phyloP scores from a whole-genome alignment of 352 stramenopile species.

The Paralagenidium karlingii region DNA sequence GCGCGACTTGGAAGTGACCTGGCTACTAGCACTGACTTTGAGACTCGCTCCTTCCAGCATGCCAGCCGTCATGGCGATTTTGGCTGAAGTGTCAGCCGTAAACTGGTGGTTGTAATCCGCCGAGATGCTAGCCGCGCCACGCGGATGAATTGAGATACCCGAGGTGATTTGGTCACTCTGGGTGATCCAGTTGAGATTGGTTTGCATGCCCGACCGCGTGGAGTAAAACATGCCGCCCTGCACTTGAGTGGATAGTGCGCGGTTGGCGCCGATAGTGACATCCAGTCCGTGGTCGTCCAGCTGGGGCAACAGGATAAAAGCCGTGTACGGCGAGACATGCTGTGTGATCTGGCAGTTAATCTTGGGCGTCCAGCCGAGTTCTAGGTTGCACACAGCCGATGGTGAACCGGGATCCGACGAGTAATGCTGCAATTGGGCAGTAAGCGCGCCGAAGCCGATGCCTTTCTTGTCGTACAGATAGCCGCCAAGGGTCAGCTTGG shows the following conservation, averaged over 20 bases:
- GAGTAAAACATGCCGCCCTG: constrained; percentile 74
- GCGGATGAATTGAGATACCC: constrained; percentile 26
- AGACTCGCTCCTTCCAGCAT: constrained; percentile 34
- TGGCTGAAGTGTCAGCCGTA: constrained; percentile 20
- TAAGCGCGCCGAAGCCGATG: constrained; percentile 59
- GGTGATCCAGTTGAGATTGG: no score
- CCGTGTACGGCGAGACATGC: constrained; percentile 50
- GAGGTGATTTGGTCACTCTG: constrained; percentile 24
- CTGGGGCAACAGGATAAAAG: constrained; percentile 63
- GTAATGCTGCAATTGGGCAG: constrained; percentile 42
- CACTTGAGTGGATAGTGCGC: constrained; percentile 38
- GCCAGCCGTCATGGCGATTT: constrained; percentile 38
- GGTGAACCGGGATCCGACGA: constrained; percentile 48
- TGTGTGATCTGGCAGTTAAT: constrained; percentile 62
- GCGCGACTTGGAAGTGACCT: constrained; percentile 43
- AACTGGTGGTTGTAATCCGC: constrained; percentile 31
- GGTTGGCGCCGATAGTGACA: constrained; percentile 57
- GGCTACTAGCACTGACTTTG: constrained; percentile 28
- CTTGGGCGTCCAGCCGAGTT: constrained; percentile 69
- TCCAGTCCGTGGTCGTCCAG: constrained; percentile 58
- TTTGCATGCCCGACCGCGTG: no score
- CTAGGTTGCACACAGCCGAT: constrained; percentile 44
- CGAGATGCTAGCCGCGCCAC: constrained; percentile 44
- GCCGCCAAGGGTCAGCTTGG: constrained; percentile 54
- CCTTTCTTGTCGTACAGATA: constrained; percentile 77